Evolutionary conservation across 345 rosid genomes (phyloP).

Genomic region (Ceriops tagal): DNA sequence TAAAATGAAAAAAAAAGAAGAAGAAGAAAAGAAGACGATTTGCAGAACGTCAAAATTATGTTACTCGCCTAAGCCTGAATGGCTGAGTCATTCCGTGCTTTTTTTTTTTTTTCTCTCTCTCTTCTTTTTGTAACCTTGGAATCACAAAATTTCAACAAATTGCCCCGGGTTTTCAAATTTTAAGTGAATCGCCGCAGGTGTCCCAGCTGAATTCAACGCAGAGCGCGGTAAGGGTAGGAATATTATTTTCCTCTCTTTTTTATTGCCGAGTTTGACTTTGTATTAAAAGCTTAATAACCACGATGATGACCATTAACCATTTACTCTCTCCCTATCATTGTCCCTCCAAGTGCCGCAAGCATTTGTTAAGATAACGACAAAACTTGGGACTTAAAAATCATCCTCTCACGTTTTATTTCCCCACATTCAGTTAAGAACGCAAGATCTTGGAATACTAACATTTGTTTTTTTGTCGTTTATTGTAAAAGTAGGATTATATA

Average conservation of each 20-base stretch:
- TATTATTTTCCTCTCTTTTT: not conserved
- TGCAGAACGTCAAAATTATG: too few species aligned
- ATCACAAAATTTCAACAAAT: not conserved
- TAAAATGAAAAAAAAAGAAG: too few species aligned
- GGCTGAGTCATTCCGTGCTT: not conserved
- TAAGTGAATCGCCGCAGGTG: not conserved
- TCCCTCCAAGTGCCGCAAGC: conserved; percentile 9
- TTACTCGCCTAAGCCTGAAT: conserved; percentile 7
- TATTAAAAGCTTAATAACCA: not conserved
- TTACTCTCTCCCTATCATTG: conserved; percentile 6
- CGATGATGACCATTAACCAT: conserved; percentile 21
- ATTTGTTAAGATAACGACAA: conserved; percentile 22
- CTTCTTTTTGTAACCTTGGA: not conserved
- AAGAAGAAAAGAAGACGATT: too few species aligned
- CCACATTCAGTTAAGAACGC: not conserved
- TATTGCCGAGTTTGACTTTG: conserved; percentile 29
- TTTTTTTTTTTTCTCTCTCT: not conserved
- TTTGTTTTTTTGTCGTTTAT: conserved; percentile 7
- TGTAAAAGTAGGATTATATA: too few species aligned
- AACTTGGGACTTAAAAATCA: conserved; percentile 9
- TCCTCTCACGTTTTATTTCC: not conserved
- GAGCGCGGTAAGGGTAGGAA: not conserved
- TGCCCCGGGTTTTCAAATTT: conserved; percentile 14
- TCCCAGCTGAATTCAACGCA: not conserved
- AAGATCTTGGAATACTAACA: conserved; percentile 21